Evolutionary conservation across 2,329 filamentous ascomycete species (phyloP).

Genomic region (Pseudonectria buxi): DNA sequence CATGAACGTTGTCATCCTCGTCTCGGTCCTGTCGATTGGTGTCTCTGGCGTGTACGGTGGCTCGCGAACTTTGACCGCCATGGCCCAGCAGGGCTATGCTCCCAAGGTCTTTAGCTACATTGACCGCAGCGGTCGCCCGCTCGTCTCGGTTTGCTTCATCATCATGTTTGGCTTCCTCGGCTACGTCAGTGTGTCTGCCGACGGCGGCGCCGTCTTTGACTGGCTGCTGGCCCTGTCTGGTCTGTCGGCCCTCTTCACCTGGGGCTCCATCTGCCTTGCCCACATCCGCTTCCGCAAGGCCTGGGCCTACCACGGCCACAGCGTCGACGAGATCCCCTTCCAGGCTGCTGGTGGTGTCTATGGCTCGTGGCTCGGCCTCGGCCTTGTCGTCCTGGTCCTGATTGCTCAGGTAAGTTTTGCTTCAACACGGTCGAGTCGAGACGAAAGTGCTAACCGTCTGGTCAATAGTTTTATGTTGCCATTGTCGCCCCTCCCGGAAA

Average conservation of each 20-base stretch:
- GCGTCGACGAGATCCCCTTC: slow-evolving; percentile 61
- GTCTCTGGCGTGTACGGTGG: slow-evolving; percentile 54
- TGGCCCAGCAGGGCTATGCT: slow-evolving; percentile 53
- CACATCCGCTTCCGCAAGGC: slow-evolving; percentile 64
- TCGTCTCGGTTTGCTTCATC: slow-evolving; percentile 40
- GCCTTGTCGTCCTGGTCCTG: slow-evolving; percentile 49
- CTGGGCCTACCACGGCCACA: slow-evolving; percentile 56
- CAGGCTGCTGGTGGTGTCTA: slow-evolving; percentile 51
- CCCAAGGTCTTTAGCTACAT: slow-evolving; percentile 51
- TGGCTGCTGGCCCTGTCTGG: slow-evolving; percentile 63
- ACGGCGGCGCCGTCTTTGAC: slow-evolving; percentile 48
- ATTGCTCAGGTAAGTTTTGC: slow-evolving; percentile 47
- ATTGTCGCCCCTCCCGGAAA: no score
- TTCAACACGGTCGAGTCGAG: slow-evolving; percentile 23
- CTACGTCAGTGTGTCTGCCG: slow-evolving; percentile 38
- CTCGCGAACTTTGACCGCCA: slow-evolving; percentile 51
- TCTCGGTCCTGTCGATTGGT: slow-evolving; percentile 53
- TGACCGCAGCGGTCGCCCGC: slow-evolving; percentile 50
- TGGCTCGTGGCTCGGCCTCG: slow-evolving; percentile 59
- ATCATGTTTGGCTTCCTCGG: slow-evolving; percentile 45
- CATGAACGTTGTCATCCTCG: slow-evolving; percentile 53
- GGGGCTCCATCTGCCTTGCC: slow-evolving; percentile 61
- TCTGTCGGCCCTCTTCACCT: slow-evolving; percentile 59
- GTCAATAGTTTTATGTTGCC: no score
- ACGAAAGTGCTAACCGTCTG: no score